Evolutionary conservation across 2,329 filamentous ascomycete species (phyloP).

Genomic region (Sporothrix euskadiensis): DNA sequence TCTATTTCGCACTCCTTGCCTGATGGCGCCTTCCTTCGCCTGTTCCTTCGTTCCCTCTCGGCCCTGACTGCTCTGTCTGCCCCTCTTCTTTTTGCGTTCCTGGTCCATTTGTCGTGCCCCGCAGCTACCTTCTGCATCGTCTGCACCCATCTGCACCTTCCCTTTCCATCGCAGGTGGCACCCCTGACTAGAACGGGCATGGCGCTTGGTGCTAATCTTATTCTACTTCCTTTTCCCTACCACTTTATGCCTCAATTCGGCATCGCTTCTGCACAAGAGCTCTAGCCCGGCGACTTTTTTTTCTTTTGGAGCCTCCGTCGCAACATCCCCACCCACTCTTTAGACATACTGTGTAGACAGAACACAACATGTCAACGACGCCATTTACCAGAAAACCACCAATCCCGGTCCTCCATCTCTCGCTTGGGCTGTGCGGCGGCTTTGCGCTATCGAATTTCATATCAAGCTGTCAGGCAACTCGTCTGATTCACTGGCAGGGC

Average conservation of each 20-base stretch:
- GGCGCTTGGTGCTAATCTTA: conserved; percentile 21
- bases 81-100: not conserved
- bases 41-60: not conserved
- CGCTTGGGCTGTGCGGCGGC: conserved; percentile 2
- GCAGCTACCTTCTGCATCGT: not conserved
- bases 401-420: not conserved
- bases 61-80: not conserved
- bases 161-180: conserved; percentile 9
- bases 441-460: conserved; percentile 14
- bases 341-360: too few species aligned
- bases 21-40: not conserved
- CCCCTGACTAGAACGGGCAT: conserved; percentile 17
- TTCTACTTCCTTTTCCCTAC: not conserved
- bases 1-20: conserved; percentile 7
- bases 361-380: not conserved
- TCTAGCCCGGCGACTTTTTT: not conserved
- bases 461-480: not conserved
- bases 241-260: conserved; percentile 15
- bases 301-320: not conserved
- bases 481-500: not conserved
- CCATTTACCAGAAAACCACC: conserved; percentile 13
- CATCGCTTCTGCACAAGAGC: conserved; percentile 20
- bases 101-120: not conserved
- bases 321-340: not conserved
- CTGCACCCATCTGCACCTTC: not conserved